Base-by-base conservation (phyloP, 257 asterid species). In the Nicotiana otophora region DNA sequence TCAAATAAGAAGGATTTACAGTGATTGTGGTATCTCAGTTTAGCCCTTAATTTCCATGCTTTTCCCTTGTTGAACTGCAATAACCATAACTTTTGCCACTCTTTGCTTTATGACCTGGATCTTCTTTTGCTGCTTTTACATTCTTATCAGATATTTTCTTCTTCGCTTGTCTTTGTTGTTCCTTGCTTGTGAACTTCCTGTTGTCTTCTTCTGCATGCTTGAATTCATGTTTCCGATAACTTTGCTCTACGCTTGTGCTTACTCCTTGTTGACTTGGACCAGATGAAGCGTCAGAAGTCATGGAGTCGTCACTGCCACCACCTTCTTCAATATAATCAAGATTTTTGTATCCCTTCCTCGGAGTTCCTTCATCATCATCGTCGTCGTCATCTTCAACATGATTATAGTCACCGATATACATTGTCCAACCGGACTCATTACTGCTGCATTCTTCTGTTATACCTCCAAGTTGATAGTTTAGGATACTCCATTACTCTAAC, bases 241-340 rank as follows among this genome's bases (percentile, higher is more conserved):
- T 77, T 75, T 74, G 78, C 28, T 31, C 80, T 8, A 17, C 30
- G 81, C 51, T 67, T 75, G 76, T 77, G 33, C 76, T 65, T 74
- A 66, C 54, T 76, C 86, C 87, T 66, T 82, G 93, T 85, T 88
- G 88, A 51, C 93, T 90, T 16, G 98, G 98, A 66, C 97, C 98
- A 10, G 98, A 93, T 39, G 97, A 92, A 30, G 99, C 99, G 87
- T 93, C 99, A 10, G 99, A 95, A 70, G 97, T 95, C 99, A 94
- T 92, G 5, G 98, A 93, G 57, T 95, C 98, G 77, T 94, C 98
- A 53, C 97, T 95, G 34, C 89, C 91, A 4, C 79, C 87, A 11
- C 89, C 90, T 74, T 88, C 89, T 57, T 31, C 86, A 3, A 83
- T 77, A 7, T 77, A 26, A 48, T 63, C 55, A 19, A 3, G 61